Evolutionary conservation across 495 filamentous ascomycete species (phyloP).

Genomic region (Lasiosphaeria ovina): DNA sequence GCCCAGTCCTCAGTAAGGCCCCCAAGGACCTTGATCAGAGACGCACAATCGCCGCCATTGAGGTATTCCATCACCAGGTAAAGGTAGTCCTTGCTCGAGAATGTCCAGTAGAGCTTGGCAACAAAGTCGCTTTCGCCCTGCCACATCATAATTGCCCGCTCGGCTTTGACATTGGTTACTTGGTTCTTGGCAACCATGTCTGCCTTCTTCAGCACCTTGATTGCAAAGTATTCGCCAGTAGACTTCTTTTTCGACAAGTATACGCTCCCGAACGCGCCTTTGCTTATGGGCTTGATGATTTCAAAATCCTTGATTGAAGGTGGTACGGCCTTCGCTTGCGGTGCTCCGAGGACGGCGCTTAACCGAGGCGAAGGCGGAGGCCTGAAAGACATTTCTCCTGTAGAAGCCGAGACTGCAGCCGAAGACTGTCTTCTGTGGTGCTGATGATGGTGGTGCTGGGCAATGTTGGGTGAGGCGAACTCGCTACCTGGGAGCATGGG

Average conservation of each 20-base stretch:
- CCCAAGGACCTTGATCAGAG: constrained; percentile 89
- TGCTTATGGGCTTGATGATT: constrained; percentile 99
- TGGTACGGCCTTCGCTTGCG: constrained; percentile 72
- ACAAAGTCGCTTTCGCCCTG: constrained; percentile 99
- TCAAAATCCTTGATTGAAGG: constrained; percentile 99
- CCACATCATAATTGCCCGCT: constrained; percentile 99
- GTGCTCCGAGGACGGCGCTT: constrained; percentile 67
- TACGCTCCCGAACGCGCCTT: constrained; percentile 96
- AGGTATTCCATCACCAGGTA: constrained; percentile 99
- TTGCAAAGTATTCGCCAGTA: constrained; percentile 95
- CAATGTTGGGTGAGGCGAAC: constrained; percentile 64
- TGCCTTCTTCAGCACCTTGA: constrained; percentile 97
- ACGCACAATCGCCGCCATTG: constrained; percentile 95
- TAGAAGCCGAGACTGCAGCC: constrained; percentile 67
- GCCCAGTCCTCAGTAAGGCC: constrained; percentile 94
- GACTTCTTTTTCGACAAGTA: constrained; percentile 98
- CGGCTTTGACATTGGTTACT: constrained; percentile 97
- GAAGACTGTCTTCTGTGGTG: constrained; percentile 87
- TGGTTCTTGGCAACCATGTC: constrained; percentile 99
- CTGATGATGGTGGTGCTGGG: constrained; percentile 70
- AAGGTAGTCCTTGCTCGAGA: constrained; percentile 98
- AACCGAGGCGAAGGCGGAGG: constrained; percentile 81
- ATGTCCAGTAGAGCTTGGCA: constrained; percentile 98
- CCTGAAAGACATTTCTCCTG: constrained; percentile 52
- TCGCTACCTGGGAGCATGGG: constrained; percentile 81